phyloP scores from a whole-genome alignment of 2,329 filamentous ascomycete genomes.

The Fusarium gaditjirri region DNA sequence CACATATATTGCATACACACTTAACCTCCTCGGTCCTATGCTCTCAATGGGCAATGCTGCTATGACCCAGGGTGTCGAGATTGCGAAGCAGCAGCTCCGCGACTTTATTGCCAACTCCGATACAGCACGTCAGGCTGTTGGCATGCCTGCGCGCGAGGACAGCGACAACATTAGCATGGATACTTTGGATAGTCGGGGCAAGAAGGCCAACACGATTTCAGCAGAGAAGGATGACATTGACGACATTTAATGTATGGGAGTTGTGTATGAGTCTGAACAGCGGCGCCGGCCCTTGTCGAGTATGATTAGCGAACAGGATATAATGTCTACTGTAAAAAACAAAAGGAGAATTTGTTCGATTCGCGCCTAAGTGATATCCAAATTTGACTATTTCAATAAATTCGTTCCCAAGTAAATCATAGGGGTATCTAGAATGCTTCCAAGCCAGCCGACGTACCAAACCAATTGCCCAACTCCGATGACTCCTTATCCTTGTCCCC shows the following conservation, averaged over 20 bases:
- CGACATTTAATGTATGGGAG: slow-evolving; percentile 63
- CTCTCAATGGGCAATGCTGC: slow-evolving; percentile 94
- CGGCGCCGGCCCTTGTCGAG: slow-evolving; percentile 19
- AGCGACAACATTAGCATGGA: slow-evolving; percentile 67
- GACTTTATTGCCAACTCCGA: slow-evolving; percentile 92
- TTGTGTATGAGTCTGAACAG: slow-evolving; percentile 26
- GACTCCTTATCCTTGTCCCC: slow-evolving; percentile 56
- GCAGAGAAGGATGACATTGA: slow-evolving; percentile 62
- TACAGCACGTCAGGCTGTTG: slow-evolving; percentile 83
- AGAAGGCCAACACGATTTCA: slow-evolving; percentile 51
- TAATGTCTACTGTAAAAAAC: slow-evolving; percentile 42
- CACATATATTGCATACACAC: slow-evolving; percentile 89
- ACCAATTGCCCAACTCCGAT: slow-evolving; percentile 83
- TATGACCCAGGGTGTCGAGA: slow-evolving; percentile 84
- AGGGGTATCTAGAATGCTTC: slow-evolving; percentile 71
- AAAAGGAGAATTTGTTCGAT: slow-evolving; percentile 7
- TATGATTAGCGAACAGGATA: slow-evolving; percentile 45
- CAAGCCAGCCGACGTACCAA: slow-evolving; percentile 75
- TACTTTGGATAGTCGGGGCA: slow-evolving; percentile 69
- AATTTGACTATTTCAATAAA: background rate
- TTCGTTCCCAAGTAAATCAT: background rate
- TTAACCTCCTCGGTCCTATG: slow-evolving; percentile 97
- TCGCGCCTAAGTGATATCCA: slow-evolving; percentile 1
- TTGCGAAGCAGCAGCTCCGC: slow-evolving; percentile 89
- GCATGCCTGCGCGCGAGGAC: slow-evolving; percentile 68